Evolutionary conservation across 2,329 filamentous ascomycete genomes (phyloP).

Genomic region (Fusarium sp.): DNA sequence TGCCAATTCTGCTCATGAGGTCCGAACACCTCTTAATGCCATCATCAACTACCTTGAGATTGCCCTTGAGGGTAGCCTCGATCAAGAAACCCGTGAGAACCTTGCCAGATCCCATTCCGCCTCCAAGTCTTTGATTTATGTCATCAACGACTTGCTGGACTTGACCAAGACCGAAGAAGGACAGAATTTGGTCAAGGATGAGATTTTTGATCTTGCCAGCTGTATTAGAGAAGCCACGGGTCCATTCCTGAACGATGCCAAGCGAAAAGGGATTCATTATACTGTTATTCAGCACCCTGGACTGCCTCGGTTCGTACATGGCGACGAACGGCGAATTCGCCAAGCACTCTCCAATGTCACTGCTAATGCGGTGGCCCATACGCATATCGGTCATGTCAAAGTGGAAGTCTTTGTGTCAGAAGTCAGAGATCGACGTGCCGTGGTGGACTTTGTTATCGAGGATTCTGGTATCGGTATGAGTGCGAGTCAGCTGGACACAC

Average conservation of each 20-base stretch:
- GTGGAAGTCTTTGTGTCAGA: conserved; percentile 77
- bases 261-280: conserved; percentile 79
- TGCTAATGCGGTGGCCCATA: conserved; percentile 88
- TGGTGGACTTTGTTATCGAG: conserved; percentile 79
- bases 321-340: conserved; percentile 83
- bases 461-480: conserved; percentile 83
- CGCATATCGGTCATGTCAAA: conserved; percentile 73
- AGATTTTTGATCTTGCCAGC: conserved; percentile 77
- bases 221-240: conserved; percentile 84
- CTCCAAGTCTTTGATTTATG: conserved; percentile 91
- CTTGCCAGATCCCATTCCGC: conserved; percentile 87
- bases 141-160: conserved; percentile 92
- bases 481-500: conserved; percentile 67
- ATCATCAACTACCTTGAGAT: conserved; percentile 97
- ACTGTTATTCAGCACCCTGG: conserved; percentile 75
- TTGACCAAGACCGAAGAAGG: conserved; percentile 90
- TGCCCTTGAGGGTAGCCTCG: conserved; percentile 82
- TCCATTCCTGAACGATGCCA: conserved; percentile 79
- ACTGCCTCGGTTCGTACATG: conserved; percentile 77
- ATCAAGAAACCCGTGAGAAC: conserved; percentile 86
- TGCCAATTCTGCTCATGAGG: conserved; percentile 91
- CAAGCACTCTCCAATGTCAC: conserved; percentile 86
- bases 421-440: conserved; percentile 64
- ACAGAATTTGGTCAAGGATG: conserved; percentile 81
- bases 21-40: conserved; percentile 89